A percentile compares a stretch with the other conserved stretches of the same genome.
These are phyloP conservation scores for Apocynum venetum DNA, from an alignment of 257 asterid genomes.

Conservation along the genomic window DNA sequence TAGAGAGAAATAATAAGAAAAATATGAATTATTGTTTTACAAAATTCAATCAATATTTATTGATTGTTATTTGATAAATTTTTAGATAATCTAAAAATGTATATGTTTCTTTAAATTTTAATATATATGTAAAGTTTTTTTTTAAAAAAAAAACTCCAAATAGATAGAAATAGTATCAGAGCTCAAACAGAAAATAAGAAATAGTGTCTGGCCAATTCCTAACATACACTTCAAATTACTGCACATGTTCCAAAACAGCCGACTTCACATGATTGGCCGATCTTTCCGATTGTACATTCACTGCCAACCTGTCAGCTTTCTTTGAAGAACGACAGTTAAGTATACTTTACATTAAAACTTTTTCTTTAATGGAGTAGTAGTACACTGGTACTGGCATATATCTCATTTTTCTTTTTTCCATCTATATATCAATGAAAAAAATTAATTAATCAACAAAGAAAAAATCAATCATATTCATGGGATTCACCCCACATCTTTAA, in stretches of 20 bases:
- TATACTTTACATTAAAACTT: background rate
- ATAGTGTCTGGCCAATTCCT: background rate
- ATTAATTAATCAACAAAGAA: background rate
- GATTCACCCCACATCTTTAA: conserved; percentile 83
- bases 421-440: background rate
- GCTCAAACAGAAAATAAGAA: too few relatives aligned
- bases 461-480: conserved; percentile 35
- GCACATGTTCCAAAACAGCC: background rate
- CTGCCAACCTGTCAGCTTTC: background rate
- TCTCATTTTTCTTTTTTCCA: background rate
- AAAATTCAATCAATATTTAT: too few relatives aligned
- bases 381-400: too few relatives aligned
- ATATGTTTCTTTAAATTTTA: too few relatives aligned
- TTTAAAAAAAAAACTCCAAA: too few relatives aligned
- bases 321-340: background rate
- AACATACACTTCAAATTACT: background rate
- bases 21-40: too few relatives aligned
- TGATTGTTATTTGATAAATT: too few relatives aligned
- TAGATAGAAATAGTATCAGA: too few relatives aligned
- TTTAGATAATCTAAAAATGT: too few relatives aligned
- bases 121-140: too few relatives aligned
- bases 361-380: background rate
- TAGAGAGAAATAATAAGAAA: too few relatives aligned
- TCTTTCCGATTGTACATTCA: background rate
- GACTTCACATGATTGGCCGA: background rate